phyloP scores from a whole-genome alignment of 2,329 filamentous ascomycete species.

The Xylariomycetidae sp. region DNA sequence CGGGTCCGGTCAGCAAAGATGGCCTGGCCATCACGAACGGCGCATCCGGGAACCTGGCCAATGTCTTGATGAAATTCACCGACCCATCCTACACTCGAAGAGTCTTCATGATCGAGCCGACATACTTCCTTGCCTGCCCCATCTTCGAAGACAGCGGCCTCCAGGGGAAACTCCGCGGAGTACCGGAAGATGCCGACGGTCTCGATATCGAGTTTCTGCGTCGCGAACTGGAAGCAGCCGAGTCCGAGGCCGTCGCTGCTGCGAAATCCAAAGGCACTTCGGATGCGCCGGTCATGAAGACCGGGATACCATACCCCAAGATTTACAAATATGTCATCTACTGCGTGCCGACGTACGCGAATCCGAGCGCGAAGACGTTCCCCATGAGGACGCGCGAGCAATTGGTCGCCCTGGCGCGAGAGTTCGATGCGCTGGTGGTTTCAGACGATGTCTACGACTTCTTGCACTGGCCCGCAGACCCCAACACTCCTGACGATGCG shows the following conservation, averaged over 20 bases:
- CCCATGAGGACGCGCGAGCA: slow-evolving; percentile 49
- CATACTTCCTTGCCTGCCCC: slow-evolving; percentile 60
- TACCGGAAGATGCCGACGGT: slow-evolving; percentile 59
- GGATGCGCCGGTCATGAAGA: slow-evolving; percentile 36
- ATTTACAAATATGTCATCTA: slow-evolving; percentile 52
- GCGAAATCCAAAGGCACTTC: slow-evolving; percentile 1
- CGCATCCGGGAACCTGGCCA: slow-evolving; percentile 61
- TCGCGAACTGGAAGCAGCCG: slow-evolving; percentile 33
- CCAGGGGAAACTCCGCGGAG: slow-evolving; percentile 47
- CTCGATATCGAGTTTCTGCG: slow-evolving; percentile 53
- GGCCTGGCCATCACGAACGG: slow-evolving; percentile 62
- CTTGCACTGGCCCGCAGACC: slow-evolving; percentile 48
- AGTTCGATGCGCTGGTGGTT: slow-evolving; percentile 61
- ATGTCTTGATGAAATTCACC: slow-evolving; percentile 59
- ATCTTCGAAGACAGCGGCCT: slow-evolving; percentile 65
- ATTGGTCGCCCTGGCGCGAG: slow-evolving; percentile 55
- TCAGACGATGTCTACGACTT: slow-evolving; percentile 72
- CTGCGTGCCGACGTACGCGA: slow-evolving; percentile 64
- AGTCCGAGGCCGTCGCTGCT: slow-evolving; percentile 3
- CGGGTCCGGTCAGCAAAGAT: slow-evolving; percentile 36
- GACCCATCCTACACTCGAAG: slow-evolving; percentile 59
- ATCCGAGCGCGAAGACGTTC: slow-evolving; percentile 64
- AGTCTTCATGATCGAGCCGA: slow-evolving; percentile 63
- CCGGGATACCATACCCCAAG: slow-evolving; percentile 42
- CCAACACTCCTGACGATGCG: neutral